Conservation (phyloP, 2,329 filamentous ascomycete species). For the Dothideomycetes sp. region DNA sequence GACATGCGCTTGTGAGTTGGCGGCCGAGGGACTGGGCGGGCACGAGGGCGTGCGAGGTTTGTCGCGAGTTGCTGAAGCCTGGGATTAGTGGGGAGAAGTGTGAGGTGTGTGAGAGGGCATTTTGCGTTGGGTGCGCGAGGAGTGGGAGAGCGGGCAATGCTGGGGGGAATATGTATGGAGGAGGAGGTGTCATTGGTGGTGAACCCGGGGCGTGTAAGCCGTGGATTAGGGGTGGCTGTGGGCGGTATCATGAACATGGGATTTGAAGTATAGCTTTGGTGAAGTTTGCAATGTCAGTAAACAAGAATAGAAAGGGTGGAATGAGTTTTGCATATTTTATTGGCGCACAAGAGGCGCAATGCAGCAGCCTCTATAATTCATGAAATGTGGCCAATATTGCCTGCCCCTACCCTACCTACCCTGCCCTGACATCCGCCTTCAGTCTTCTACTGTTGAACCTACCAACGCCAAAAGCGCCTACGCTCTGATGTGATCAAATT, state of each 20-base stretch:
- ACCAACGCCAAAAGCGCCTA: not conserved
- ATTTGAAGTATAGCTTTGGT: too few species aligned
- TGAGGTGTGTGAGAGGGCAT: constrained; percentile 28
- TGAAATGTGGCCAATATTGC: too few species aligned
- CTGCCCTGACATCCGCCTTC: too few species aligned
- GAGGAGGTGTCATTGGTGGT: constrained; percentile 13
- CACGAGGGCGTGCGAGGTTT: constrained; percentile 26
- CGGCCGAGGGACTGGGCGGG: constrained; percentile 22
- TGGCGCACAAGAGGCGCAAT: too few species aligned
- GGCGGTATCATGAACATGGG: constrained; percentile 27
- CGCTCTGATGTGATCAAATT: not conserved
- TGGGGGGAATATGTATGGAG: too few species aligned
- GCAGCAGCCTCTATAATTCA: too few species aligned
- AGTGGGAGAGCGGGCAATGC: constrained; percentile 13
- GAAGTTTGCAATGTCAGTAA: too few species aligned
- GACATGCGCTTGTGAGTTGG: constrained; percentile 31
- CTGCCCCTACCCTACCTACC: too few species aligned
- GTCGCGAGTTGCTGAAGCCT: constrained; percentile 28
- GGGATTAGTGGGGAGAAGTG: constrained; percentile 26
- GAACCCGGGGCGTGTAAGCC: constrained; percentile 28
- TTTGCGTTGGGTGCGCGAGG: constrained; percentile 29
- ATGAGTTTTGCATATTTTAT: too few species aligned
- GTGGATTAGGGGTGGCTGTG: constrained; percentile 22
- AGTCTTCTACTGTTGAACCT: too few species aligned
- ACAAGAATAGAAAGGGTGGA: too few species aligned